Evolutionary conservation across 176 grass and related monocot genomes (phyloP).

Genomic region (Tuctoria greenei): DNA sequence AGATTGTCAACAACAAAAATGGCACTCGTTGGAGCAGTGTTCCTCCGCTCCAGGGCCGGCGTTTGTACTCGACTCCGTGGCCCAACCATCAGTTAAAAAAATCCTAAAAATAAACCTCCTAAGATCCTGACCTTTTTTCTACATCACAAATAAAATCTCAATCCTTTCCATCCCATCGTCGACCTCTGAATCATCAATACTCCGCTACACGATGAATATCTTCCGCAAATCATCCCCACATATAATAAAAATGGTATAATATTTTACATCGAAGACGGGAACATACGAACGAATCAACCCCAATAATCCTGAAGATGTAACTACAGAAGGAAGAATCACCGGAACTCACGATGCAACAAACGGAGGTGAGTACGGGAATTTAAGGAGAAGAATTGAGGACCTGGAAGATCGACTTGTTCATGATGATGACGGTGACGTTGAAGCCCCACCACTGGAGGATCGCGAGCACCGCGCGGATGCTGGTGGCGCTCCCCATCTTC

Average conservation of each 20-base stretch:
- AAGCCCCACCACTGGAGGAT: slow-evolving; percentile 98
- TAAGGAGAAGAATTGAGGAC: too few relatives aligned
- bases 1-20: too few relatives aligned
- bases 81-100: too few relatives aligned
- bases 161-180: not conserved
- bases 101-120: too few relatives aligned
- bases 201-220: not conserved
- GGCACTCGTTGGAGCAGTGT: too few relatives aligned
- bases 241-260: not conserved
- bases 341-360: not conserved
- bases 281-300: slow-evolving; percentile 23
- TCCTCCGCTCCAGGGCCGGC: too few relatives aligned
- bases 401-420: slow-evolving; percentile 99
- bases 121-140: not conserved
- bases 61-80: too few relatives aligned
- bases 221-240: not conserved
- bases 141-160: not conserved
- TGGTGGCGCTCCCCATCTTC: slow-evolving; percentile 50
- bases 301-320: not conserved
- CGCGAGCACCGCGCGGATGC: slow-evolving; percentile 61
- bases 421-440: slow-evolving; percentile 99
- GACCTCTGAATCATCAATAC: not conserved
- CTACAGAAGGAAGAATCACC: not conserved
- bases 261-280: not conserved
- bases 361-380: too few relatives aligned